These are phyloP conservation scores for Geotrichum cucujoidarum DNA, from an alignment of 1,139 yeast genomes.

Conservation along the genomic window DNA sequence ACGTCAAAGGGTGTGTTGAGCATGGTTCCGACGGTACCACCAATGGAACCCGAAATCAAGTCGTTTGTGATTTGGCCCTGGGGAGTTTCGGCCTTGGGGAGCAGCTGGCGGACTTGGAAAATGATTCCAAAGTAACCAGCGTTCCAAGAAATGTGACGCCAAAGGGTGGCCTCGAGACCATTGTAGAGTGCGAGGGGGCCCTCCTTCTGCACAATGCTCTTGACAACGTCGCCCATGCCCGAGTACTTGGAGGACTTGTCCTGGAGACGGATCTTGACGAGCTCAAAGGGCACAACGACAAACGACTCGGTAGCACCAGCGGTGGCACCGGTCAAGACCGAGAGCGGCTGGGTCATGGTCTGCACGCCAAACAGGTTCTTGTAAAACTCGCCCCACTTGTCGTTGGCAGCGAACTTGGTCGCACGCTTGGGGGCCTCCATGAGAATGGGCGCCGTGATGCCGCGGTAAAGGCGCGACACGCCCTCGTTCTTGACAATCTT, in stretches of 20 bases:
- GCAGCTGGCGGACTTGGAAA: slow-evolving; percentile 70
- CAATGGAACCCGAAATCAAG: slow-evolving; percentile 85
- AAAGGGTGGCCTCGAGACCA: slow-evolving; percentile 92
- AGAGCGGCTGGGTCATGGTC: slow-evolving; percentile 72
- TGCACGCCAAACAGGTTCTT: slow-evolving; percentile 63
- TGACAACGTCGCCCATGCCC: slow-evolving; percentile 81
- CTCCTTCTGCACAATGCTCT: slow-evolving; percentile 62
- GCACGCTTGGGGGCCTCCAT: slow-evolving; percentile 99
- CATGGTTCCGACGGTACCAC: slow-evolving; percentile 94
- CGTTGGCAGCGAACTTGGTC: slow-evolving; percentile 96
- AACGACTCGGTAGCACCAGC: slow-evolving; percentile 97
- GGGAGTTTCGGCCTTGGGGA: slow-evolving; percentile 70
- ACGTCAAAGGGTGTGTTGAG: slow-evolving; percentile 97
- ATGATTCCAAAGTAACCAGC: slow-evolving; percentile 97
- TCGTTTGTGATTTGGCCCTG: slow-evolving; percentile 79
- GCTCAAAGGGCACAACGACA: slow-evolving; percentile 95
- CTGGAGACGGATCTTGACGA: slow-evolving; percentile 80
- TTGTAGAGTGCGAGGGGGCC: slow-evolving; percentile 85
- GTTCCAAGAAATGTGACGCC: slow-evolving; percentile 97
- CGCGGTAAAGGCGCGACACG: slow-evolving; percentile 74
- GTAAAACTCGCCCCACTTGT: slow-evolving; percentile 91
- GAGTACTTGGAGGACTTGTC: slow-evolving; percentile 77
- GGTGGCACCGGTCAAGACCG: slow-evolving; percentile 91
- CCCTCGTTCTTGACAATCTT: slow-evolving; percentile 89
- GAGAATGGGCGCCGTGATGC: slow-evolving; percentile 90